Evolutionary conservation across 1,284 basidiomycete species (phyloP), one percentile per base, ranked within the genome.

Genomic region (Phylloboletellus chloephorus): DNA sequence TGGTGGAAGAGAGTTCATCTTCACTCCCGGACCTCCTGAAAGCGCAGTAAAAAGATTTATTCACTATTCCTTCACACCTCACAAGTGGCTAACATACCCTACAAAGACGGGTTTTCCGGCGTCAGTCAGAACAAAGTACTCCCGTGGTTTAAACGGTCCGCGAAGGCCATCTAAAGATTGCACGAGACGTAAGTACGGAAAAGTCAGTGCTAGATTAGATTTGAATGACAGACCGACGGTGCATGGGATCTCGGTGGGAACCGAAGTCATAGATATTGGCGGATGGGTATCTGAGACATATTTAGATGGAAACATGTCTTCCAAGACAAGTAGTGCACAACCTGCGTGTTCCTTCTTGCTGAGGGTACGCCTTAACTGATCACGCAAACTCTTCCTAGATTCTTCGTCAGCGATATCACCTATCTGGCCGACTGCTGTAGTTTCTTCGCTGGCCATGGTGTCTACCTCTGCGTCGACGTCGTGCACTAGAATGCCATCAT

Each of bases 21-120:
- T 72, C 70, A 33, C 65, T 66, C 34, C 67, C 69, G 39, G 73
- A 66, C 28, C 69, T 74, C 55, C 80, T 82, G 47, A 35, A 31
- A 48, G 9, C 12, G 15, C 8, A 20, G 39, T 24, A 15, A 28
- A 29, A 26, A 12, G 9, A 16, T 30, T 34, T 9, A 41, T 34
- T 41, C 10, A 13, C 10, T 6, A 17, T 20, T 30, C 13, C 46
- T 25, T 38, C 28, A 39, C 34, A 32, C 30, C 25, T 43, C 25
- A 9, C 26, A 34, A 28, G 17, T 21, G 13, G 11, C 19, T 5
- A 24, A 40, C 47, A 32, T 56, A 86, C 89, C 85, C 88, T 17
- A 81, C 73, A 58, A 88, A 95, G 11, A 96, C 91, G 10, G 92
- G 92, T 63, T 97, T 97, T 23, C 93, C 93, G 16, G 94, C 92